Base-by-base conservation (phyloP, 352 stramenopile species). In the Globisporangium solare region DNA sequence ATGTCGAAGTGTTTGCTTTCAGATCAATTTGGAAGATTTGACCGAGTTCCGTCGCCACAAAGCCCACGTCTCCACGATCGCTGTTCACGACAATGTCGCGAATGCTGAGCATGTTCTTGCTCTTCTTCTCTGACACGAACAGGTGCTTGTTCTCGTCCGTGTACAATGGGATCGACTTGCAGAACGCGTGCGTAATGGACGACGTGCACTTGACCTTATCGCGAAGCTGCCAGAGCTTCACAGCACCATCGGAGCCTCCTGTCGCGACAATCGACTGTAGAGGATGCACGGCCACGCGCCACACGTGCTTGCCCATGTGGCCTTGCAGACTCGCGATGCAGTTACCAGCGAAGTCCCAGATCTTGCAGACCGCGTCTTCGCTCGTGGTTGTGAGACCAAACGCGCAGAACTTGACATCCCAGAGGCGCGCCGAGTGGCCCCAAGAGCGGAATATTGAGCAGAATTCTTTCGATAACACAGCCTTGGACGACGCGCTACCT, bases 381-480 rank as follows among this genome's bases (percentile, higher is more conserved):
- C 86, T 95, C 18, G 76, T 75, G 3, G 79, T 91, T 1, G 76
- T 74, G 11, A 89, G 39, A 12, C 70, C 67, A 2, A 41, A 21
- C 1, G 61, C 55, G 62, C 73, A 89, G 49, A 94, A 93, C 22
- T 79, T 70, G 15, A 92, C 86, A 60, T 95, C 86, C 86, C 86
- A 95, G 47, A 95, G 73, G 17, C 86, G 78, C n/a, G 83, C 86
- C 6, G 69, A 76, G 63, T 95, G 86, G 27, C 84, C 83, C 86
- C 86, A 95, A 4, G 80, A 68, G 37, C 84, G 82, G 40, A 92
- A 93, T 12, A 78, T 66, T 6, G 76, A 75, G 31, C 51, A 56
- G 50, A 83, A 94, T 6, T 56, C 22, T 11, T 8, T 67, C 41
- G 32, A n/a, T 37, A 80, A 58, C 21, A 58, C 17, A 56, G 47